Evolutionary conservation across 331 rosid species (phyloP), one percentile per base, ranked within the genome.

Genomic region (Acacia pycnantha): DNA sequence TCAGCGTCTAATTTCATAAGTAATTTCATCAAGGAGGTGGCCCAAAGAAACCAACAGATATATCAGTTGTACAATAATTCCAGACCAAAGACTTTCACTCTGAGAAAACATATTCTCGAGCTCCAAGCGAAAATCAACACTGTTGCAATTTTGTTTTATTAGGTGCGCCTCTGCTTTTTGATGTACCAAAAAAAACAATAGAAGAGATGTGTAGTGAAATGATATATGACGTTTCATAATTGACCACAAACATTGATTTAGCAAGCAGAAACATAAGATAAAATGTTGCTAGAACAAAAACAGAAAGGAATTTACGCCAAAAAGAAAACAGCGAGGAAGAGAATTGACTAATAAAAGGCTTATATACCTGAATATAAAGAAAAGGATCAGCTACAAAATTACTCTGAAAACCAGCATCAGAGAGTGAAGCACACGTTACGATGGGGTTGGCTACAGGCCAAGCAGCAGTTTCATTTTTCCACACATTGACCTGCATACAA

Each of bases 361-460:
- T 77, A 61, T 12, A 62, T 62, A 92, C 99, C 99, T 96, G 91
- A 67, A 90, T 82, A 69, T 83, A 90, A 74, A 96, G 97, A 83
- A 93, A 96, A 84, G 99, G 98, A 74, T 96, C 99, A 27, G 97
- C 98, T 81, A 94, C 99, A 89, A 96, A 96, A 85, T 93, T 96
- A 82, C 99, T 96, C 3, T 94, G 97, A 78, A 79, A 86, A 67
- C 99, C 98, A 84, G 92, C 94, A 79, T 86, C 94, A 78, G 99
- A 96, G 81, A 84, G 86, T 26, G 97, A 91, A 84, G 93, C 97
- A 88, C 99, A 96, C 5, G 97, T 92, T 82, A 96, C 72, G 46
- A 94, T 94, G 58, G 99, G 99, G 84, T 96, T 96, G 7, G 99
- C 97, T 61, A 96, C 98, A 0, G 99, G 99, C 99, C 99, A 96